phyloP scores from a whole-genome alignment of 192 early-diverging fungal genomes.

The Funneliformis geosporum region DNA sequence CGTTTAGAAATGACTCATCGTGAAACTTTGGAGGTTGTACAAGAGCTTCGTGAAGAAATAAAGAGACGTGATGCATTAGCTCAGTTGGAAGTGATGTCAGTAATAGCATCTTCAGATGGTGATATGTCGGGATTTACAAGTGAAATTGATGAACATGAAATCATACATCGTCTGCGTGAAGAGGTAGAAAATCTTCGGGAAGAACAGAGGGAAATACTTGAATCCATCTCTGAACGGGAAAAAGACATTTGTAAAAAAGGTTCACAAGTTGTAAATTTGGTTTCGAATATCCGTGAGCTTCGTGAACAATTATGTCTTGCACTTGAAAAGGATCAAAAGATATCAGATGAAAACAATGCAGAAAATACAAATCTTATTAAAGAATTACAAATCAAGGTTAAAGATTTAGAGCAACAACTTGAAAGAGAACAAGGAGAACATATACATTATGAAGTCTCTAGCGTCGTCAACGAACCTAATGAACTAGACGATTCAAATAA shows the following conservation, averaged over 20 bases:
- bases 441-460: background rate
- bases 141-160: constrained; percentile 21
- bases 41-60: constrained; percentile 30
- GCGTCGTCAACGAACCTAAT: too few species aligned
- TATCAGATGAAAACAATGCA: background rate
- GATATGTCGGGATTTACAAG: background rate
- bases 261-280: background rate
- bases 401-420: background rate
- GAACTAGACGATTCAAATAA: too few species aligned
- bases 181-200: constrained; percentile 7
- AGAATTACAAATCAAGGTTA: background rate
- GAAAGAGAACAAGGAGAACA: constrained; percentile 6
- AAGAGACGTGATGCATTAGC: constrained; percentile 25
- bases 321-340: background rate
- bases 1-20: constrained; percentile 23
- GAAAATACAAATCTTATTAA: background rate
- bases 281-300: background rate
- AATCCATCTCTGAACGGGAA: background rate
- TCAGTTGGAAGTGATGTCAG: constrained; percentile 2
- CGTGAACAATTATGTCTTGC: background rate
- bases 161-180: background rate
- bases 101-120: background rate
- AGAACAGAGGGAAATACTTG: background rate
- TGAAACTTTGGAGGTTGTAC: constrained; percentile 19
- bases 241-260: background rate